phyloP scores from a whole-genome alignment of 352 stramenopile species.

The Phytophthora hibernalis region DNA sequence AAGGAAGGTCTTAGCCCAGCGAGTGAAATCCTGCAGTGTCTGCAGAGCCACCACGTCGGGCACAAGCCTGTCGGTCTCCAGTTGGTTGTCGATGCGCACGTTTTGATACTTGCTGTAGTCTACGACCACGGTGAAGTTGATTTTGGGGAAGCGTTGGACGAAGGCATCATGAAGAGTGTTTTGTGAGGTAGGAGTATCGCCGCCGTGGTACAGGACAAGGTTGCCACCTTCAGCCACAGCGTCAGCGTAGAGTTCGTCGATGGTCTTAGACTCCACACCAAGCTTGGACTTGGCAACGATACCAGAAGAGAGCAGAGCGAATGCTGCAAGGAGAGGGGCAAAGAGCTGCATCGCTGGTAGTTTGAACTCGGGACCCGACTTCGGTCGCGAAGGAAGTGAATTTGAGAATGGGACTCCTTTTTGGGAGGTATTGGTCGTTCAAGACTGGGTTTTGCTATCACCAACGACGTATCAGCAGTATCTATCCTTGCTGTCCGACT shows the following conservation, averaged over 20 bases:
- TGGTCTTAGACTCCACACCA: constrained; percentile 45
- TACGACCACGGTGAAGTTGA: constrained; percentile 61
- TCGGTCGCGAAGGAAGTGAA: neutral
- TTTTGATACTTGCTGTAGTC: constrained; percentile 65
- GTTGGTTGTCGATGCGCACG: constrained; percentile 64
- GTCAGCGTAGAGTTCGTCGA: constrained; percentile 51
- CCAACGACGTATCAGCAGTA: neutral
- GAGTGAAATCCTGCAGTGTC: constrained; percentile 59
- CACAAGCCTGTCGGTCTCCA: constrained; percentile 50
- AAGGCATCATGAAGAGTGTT: constrained; percentile 25
- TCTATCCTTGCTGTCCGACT: neutral
- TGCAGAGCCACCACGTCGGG: constrained; percentile 53
- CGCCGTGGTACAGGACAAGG: constrained; percentile 48
- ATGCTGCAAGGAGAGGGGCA: constrained; percentile 7
- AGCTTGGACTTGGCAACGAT: neutral
- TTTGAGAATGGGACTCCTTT: neutral
- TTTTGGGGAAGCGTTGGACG: constrained; percentile 38
- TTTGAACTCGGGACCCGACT: too few relatives aligned
- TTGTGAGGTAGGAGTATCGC: constrained; percentile 40
- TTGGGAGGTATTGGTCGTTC: neutral
- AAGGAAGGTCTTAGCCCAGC: constrained; percentile 47
- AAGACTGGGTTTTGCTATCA: neutral
- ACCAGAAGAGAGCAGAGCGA: constrained; percentile 1
- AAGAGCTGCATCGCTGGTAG: constrained; percentile 16
- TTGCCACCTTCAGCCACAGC: constrained; percentile 53